phyloP scores from a whole-genome alignment of 2,329 filamentous ascomycete genomes.

The Diaporthe helianthi region DNA sequence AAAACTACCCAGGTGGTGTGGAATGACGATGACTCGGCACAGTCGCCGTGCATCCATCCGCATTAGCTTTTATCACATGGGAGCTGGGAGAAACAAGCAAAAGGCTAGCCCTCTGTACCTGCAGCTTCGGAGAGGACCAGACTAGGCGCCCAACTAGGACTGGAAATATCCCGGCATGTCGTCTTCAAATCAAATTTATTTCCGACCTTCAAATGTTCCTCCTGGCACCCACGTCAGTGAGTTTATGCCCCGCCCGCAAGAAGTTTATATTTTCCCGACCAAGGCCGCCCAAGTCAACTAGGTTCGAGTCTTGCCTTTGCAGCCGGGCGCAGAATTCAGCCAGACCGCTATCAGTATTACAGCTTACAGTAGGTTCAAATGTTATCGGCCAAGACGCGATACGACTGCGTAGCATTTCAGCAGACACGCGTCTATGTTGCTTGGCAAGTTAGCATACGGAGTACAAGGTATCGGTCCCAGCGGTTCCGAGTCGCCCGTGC shows the following conservation, averaged over 20 bases:
- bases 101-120: neutral
- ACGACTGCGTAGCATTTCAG: neutral
- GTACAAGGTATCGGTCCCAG: neutral
- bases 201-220: too few species aligned
- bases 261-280: neutral
- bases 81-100: neutral
- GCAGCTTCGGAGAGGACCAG: neutral
- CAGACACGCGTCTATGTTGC: neutral
- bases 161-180: neutral
- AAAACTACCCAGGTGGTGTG: too few species aligned
- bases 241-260: neutral
- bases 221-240: slow-evolving; percentile 5
- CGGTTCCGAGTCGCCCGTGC: too few species aligned
- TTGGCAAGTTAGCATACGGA: too few species aligned
- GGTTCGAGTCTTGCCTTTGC: too few species aligned
- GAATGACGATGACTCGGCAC: neutral
- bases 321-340: slow-evolving; percentile 7
- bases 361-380: too few species aligned
- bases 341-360: neutral
- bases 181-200: neutral
- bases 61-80: neutral
- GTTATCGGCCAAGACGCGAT: neutral
- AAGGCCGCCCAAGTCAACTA: neutral
- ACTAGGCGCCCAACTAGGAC: neutral
- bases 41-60: neutral